Evolutionary conservation across 257 asterid genomes (phyloP), one percentile per base, ranked within the genome.

Genomic region (Fraxinus anomala): DNA sequence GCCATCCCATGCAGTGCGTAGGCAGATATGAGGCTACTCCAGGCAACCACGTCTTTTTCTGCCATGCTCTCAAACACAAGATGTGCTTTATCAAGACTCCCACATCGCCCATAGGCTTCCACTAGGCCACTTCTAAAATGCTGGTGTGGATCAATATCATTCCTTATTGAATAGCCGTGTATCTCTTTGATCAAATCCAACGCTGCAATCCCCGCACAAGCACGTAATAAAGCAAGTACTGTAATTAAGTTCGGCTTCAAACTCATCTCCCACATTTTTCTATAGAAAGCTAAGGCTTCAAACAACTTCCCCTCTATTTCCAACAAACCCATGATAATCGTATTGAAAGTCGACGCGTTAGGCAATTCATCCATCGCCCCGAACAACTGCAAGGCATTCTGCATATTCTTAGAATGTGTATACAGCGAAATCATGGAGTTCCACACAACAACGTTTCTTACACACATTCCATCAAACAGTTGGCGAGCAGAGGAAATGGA

Each of bases 1-100:
- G 87, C 92, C 68, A 83, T 68, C 8, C 89, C 89, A 11, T 88
- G 89, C 1, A 85, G 74, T 28, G 91, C 85, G 13, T 77, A 83
- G 34, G 87, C 91, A 9, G 89, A 85, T 72, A 88, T 82, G 75
- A 88, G 82, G 63, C 91, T 88, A 44, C 89, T 88, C 91, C 89
- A 88, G 2, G 89, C 85, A 61, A 88, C 88, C 28, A 82, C 85
- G 68, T 88, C 91, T 69, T 74, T 86, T 51, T 73, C 83, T 7
- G 2, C 74, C 82, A 86, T 86, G 51, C 81, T 78, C 21, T 47
- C 36, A 28, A 86, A 88, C 67, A 88, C 86, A 2, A n/a, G 3
- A 36, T 26, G 69, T 1, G 88, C 91, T 76, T 49, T 59, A 11
- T 69, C 61, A 56, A 88, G 86, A 61, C 81, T 73, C n/a, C 91